phyloP scores from a whole-genome alignment of 179 eudicot species.

The Patellifolia procumbens region DNA sequence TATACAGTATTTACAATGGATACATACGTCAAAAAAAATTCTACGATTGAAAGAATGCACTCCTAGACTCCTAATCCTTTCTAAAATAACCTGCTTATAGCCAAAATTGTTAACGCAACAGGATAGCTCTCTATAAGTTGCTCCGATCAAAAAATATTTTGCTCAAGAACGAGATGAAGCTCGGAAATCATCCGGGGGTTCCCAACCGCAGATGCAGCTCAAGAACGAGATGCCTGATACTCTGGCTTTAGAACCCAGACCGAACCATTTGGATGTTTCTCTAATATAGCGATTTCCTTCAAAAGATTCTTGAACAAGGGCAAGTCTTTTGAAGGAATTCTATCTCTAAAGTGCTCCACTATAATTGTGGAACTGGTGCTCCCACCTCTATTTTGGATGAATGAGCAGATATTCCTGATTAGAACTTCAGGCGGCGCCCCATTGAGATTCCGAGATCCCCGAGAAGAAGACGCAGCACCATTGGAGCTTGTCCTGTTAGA shows the following conservation, averaged over 20 bases:
- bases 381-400: slow-evolving; percentile 75
- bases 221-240: slow-evolving; percentile 34
- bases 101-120: slow-evolving; percentile 2
- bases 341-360: slow-evolving; percentile 74
- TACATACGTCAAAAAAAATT: background rate
- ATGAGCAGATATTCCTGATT: slow-evolving; percentile 81
- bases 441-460: slow-evolving; percentile 41
- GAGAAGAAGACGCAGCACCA: slow-evolving; percentile 40
- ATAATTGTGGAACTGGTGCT: slow-evolving; percentile 62
- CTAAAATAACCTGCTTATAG: background rate
- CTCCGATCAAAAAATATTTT: background rate
- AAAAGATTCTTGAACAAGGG: slow-evolving; percentile 88
- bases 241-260: slow-evolving; percentile 88
- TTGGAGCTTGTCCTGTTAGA: slow-evolving; percentile 28
- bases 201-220: slow-evolving; percentile 2
- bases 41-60: background rate
- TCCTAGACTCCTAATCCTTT: no score
- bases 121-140: background rate
- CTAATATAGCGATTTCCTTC: slow-evolving; percentile 81
- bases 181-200: no score
- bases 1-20: slow-evolving; percentile 16
- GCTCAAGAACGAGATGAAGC: background rate
- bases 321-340: slow-evolving; percentile 78
- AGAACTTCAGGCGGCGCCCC: slow-evolving; percentile 76
- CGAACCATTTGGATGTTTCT: slow-evolving; percentile 64